Evolutionary conservation across 495 filamentous ascomycete species (phyloP).

Genomic region (Aspergillus egyptiacus): DNA sequence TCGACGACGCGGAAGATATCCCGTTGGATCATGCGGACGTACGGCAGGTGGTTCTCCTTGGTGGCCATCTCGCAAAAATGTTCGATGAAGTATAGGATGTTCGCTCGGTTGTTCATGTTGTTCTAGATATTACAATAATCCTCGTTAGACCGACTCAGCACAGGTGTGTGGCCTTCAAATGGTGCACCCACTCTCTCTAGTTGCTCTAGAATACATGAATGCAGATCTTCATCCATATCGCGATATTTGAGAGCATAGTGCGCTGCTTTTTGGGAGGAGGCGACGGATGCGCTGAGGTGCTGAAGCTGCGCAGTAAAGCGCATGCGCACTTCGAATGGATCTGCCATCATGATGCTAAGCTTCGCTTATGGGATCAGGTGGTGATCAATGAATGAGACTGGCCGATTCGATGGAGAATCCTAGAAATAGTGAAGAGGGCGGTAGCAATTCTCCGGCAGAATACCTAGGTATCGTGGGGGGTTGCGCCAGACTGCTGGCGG

Average conservation of each 20-base stretch:
- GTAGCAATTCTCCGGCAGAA: slow-evolving; percentile 14
- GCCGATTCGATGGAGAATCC: neutral
- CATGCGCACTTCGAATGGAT: slow-evolving; percentile 98
- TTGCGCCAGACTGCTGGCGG: too few species aligned
- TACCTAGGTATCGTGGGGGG: slow-evolving; percentile 11
- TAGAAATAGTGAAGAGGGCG: neutral
- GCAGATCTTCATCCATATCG: slow-evolving; percentile 92
- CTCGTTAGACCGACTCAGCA: neutral
- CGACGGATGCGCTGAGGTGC: slow-evolving; percentile 81
- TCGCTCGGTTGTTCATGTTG: slow-evolving; percentile 93
- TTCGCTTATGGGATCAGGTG: too few species aligned
- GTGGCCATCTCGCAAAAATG: slow-evolving; percentile 83
- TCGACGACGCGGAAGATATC: slow-evolving; percentile 88
- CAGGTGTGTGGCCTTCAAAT: neutral
- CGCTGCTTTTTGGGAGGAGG: slow-evolving; percentile 84
- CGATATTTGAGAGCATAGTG: slow-evolving; percentile 89
- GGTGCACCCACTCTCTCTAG: slow-evolving; percentile 62
- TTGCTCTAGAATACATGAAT: slow-evolving; percentile 94
- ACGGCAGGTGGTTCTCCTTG: slow-evolving; percentile 66
- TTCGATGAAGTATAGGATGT: slow-evolving; percentile 99
- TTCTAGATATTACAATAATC: slow-evolving; percentile 44
- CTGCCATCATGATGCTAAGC: slow-evolving; percentile 55
- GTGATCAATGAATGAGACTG: too few species aligned
- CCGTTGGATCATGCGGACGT: slow-evolving; percentile 87
- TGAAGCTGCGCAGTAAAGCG: slow-evolving; percentile 86